Evolutionary conservation across 1,284 basidiomycete genomes (phyloP), one percentile per base, ranked within the genome.

Genomic region (Irpex rosettiformis): DNA sequence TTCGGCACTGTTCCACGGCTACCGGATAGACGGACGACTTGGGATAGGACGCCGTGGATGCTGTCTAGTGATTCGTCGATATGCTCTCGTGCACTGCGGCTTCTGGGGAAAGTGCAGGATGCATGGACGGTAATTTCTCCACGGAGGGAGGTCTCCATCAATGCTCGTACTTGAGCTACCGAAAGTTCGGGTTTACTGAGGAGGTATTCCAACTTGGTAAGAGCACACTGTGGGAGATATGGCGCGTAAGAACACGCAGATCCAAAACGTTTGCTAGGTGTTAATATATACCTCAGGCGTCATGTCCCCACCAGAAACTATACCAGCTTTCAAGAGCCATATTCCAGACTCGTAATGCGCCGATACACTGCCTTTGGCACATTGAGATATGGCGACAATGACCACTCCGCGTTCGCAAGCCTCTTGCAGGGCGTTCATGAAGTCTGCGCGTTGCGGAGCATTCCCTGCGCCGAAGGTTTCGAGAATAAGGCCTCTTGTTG

Each of bases 391-490:
- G 10, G 94, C 93, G 52, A 97, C 93, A 52, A 97, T 85, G 37
- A 96, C 84, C 1, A 96, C 82, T 3, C 92, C 93, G 2, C 89
- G 82, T 55, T 89, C 84, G 58, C 89, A 91, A 0, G 94, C 94
- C 56, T 91, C 85, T 62, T 85, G 85, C 58, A 96, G 79, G 0
- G 84, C 86, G 22, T 80, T 69, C 69, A 88, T 81, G 27, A 93
- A 72, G 66, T 91, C 90, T 55, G 75, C 58, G 22, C 88, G 81
- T 65, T 90, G 86, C 0, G 91, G 91, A 18, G 91, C 90, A 69
- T 93, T 93, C 1, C 94, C 94, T 0, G 94, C 88, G 4, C 94
- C 94, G 72, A 92, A 97, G 1, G 90, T 93, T 71, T 96, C 92
- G 3, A 97, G 78, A 10, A 97, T 87, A 1, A 95, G 87, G 7